phyloP scores from a whole-genome alignment of 1,284 basidiomycete genomes.

The Thecaphora thlaspeos region DNA sequence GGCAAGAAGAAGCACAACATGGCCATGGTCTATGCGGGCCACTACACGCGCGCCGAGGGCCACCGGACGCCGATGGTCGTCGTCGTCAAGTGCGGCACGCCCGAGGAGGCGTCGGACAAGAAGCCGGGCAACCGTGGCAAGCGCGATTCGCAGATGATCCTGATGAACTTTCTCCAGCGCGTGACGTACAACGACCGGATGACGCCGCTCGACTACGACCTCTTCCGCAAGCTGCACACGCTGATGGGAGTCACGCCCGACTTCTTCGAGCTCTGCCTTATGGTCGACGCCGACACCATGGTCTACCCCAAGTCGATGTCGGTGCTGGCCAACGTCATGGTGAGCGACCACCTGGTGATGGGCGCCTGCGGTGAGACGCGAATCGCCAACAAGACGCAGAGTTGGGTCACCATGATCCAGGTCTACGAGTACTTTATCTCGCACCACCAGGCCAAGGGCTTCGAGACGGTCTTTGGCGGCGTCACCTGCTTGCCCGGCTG shows the following conservation, averaged over 20 bases:
- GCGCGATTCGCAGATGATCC: conserved; percentile 90
- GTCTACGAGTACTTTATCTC: conserved; percentile 99
- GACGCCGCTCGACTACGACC: conserved; percentile 91
- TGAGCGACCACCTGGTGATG: conserved; percentile 90
- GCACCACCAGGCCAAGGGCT: conserved; percentile 93
- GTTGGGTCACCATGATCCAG: conserved; percentile 98
- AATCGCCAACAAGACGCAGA: conserved; percentile 83
- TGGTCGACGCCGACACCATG: conserved; percentile 89
- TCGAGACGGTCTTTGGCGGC: conserved; percentile 91
- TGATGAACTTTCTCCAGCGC: conserved; percentile 92
- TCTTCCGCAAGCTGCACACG: conserved; percentile 98
- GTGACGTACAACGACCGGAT: conserved; percentile 95
- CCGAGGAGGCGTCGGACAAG: conserved; percentile 87
- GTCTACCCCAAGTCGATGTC: conserved; percentile 87
- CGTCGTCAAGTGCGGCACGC: conserved; percentile 93
- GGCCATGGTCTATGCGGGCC: conserved; percentile 90
- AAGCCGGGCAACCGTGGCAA: conserved; percentile 97
- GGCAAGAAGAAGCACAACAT: conserved; percentile 91
- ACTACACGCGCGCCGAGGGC: conserved; percentile 96
- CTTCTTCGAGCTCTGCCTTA: conserved; percentile 97
- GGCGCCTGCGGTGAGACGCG: conserved; percentile 96
- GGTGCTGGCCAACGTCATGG: conserved; percentile 77
- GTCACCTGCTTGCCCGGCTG: conserved; percentile 97
- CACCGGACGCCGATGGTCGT: conserved; percentile 90
- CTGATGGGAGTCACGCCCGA: conserved; percentile 96